phyloP scores from a whole-genome alignment of 1,284 basidiomycete genomes.

The Melanopsichium pennsylvanicum region DNA sequence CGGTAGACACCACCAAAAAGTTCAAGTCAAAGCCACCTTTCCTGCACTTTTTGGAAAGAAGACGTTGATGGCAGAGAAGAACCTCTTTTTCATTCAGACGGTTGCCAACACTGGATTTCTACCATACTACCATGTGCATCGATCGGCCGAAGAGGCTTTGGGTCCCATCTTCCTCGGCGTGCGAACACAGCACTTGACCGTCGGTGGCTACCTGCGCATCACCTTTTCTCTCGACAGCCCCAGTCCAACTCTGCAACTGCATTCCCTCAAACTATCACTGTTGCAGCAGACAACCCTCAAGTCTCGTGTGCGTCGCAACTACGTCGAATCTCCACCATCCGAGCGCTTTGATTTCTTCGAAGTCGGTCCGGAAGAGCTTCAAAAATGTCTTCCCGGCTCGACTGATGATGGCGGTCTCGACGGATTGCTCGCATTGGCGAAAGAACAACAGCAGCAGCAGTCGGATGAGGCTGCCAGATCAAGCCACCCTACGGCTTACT shows the following conservation, averaged over 20 bases:
- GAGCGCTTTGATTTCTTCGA: conserved; percentile 43
- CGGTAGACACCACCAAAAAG: conserved; percentile 43
- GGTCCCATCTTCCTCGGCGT: conserved; percentile 44
- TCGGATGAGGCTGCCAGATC: neutral
- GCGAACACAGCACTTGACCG: conserved; percentile 44
- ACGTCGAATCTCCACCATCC: conserved; percentile 34
- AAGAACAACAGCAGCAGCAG: conserved; percentile 21
- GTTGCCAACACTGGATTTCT: conserved; percentile 26
- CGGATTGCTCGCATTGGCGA: conserved; percentile 26
- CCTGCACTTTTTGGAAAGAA: conserved; percentile 43
- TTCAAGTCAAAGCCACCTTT: conserved; percentile 47
- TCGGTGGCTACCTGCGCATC: conserved; percentile 45
- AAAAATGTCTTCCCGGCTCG: conserved; percentile 10
- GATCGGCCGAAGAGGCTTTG: conserved; percentile 29
- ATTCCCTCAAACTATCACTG: conserved; percentile 38
- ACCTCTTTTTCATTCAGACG: conserved; percentile 41
- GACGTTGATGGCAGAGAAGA: conserved; percentile 42
- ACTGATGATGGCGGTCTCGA: conserved; percentile 10
- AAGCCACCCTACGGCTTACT: neutral
- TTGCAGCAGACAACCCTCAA: conserved; percentile 46
- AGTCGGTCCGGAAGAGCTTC: conserved; percentile 27
- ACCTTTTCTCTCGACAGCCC: conserved; percentile 43
- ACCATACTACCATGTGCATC: conserved; percentile 45
- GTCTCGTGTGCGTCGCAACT: conserved; percentile 34
- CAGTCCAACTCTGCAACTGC: conserved; percentile 28